Conservation (phyloP, 345 rosid species). For the Lepidium aucheri region DNA sequence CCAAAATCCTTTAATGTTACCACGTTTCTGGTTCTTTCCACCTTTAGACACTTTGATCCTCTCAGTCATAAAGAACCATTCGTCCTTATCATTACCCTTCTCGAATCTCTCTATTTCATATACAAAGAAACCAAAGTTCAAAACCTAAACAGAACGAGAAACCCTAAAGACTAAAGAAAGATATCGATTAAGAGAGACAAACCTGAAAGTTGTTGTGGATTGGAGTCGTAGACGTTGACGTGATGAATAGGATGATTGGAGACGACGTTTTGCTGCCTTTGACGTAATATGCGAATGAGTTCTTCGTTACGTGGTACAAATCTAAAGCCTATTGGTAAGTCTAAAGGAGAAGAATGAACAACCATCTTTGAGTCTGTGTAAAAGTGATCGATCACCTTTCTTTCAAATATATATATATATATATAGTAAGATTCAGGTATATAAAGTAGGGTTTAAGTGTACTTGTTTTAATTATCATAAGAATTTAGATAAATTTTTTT, state of each 20-base stretch:
- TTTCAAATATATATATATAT: too few relatives aligned
- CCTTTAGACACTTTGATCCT: not conserved
- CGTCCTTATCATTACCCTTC: constrained; percentile 1
- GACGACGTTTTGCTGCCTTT: too few relatives aligned
- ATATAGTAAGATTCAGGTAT: too few relatives aligned
- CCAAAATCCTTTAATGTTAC: not conserved
- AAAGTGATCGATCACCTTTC: too few relatives aligned
- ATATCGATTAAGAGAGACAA: not conserved
- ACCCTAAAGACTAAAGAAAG: not conserved
- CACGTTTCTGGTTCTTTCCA: not conserved
- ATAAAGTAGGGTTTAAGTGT: too few relatives aligned
- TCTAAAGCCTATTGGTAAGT: too few relatives aligned
- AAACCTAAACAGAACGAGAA: not conserved
- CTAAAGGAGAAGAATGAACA: too few relatives aligned
- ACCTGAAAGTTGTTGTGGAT: not conserved
- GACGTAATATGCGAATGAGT: too few relatives aligned
- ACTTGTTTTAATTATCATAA: too few relatives aligned
- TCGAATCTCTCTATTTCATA: not conserved
- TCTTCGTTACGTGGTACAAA: too few relatives aligned
- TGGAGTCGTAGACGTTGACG: not conserved
- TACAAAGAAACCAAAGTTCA: not conserved
- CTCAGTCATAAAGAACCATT: constrained; percentile 11
- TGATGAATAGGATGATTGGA: not conserved
- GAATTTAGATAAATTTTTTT: too few relatives aligned
- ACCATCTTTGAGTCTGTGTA: too few relatives aligned